These are phyloP conservation scores for Penicillium fimorum DNA, from an alignment of 495 filamentous ascomycete species.

Conservation along the genomic window DNA sequence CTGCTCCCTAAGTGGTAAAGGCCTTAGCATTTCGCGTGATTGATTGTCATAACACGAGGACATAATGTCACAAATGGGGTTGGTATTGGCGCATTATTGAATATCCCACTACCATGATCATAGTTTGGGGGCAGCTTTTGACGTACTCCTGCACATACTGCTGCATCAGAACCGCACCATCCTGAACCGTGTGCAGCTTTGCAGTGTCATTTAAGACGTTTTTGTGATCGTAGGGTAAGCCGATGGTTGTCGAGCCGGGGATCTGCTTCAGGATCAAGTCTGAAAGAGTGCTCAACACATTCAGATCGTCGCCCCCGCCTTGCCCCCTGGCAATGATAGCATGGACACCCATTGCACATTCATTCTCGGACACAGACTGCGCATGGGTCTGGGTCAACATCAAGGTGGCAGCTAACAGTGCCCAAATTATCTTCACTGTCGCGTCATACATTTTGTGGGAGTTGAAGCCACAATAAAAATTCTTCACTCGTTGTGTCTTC, in stretches of 20 bases:
- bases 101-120: conserved; percentile 27
- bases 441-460: conserved; percentile 10
- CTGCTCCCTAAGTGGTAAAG: conserved; percentile 21
- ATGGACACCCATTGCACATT: conserved; percentile 30
- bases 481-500: not conserved
- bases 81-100: conserved; percentile 18
- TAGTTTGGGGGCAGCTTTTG: conserved; percentile 23
- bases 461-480: not conserved
- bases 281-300: conserved; percentile 27
- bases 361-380: conserved; percentile 13
- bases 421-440: conserved; percentile 15
- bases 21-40: not conserved
- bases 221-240: conserved; percentile 26
- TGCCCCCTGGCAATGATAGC: conserved; percentile 29
- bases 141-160: conserved; percentile 25
- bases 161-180: conserved; percentile 27
- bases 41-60: not conserved
- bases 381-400: conserved; percentile 8
- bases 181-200: conserved; percentile 18
- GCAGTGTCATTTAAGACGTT: conserved; percentile 7
- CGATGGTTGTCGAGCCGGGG: conserved; percentile 26
- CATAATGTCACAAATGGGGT: not conserved
- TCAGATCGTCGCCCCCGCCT: conserved; percentile 29
- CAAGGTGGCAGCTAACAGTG: conserved; percentile 2
- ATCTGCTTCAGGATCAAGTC: conserved; percentile 27